phyloP scores from a whole-genome alignment of 176 grass and related monocot species.

The Raddia guianensis region DNA sequence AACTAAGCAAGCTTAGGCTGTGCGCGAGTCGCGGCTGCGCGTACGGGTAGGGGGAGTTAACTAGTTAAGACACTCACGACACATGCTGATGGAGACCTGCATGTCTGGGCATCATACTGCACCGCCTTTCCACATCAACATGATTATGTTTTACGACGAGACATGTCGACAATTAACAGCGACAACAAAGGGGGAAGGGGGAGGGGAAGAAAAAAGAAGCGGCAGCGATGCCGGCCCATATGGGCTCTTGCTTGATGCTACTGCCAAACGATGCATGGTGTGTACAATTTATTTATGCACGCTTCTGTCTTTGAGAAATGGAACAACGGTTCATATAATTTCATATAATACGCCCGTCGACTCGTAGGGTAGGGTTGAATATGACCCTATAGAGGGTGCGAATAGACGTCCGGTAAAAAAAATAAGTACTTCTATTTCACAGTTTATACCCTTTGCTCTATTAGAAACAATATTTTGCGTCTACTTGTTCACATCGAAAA shows the following conservation, averaged over 20 bases:
- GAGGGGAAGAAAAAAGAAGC: neutral
- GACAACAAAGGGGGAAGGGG: neutral
- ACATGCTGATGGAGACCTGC: conserved; percentile 25
- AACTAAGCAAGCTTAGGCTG: no score
- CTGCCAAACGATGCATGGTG: neutral
- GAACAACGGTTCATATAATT: no score
- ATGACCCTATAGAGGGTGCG: no score
- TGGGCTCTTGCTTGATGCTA: conserved; percentile 21
- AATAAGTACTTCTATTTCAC: no score
- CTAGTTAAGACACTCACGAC: neutral
- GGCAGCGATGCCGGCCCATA: neutral
- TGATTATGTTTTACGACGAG: conserved; percentile 44
- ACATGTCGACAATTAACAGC: conserved; percentile 35
- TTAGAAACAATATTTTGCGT: no score
- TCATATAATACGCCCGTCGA: no score
- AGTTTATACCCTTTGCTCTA: no score
- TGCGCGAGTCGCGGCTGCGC: no score
- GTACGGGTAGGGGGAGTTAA: neutral
- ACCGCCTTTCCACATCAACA: conserved; percentile 43
- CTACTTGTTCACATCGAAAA: no score
- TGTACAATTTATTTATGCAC: neutral
- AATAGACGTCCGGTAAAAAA: no score
- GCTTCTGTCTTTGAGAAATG: neutral
- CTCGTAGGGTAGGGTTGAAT: no score
- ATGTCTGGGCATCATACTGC: conserved; percentile 27